These are phyloP conservation scores for Aspergillus clavatus DNA, from an alignment of 2,329 filamentous ascomycete species.

Conservation along the genomic window DNA sequence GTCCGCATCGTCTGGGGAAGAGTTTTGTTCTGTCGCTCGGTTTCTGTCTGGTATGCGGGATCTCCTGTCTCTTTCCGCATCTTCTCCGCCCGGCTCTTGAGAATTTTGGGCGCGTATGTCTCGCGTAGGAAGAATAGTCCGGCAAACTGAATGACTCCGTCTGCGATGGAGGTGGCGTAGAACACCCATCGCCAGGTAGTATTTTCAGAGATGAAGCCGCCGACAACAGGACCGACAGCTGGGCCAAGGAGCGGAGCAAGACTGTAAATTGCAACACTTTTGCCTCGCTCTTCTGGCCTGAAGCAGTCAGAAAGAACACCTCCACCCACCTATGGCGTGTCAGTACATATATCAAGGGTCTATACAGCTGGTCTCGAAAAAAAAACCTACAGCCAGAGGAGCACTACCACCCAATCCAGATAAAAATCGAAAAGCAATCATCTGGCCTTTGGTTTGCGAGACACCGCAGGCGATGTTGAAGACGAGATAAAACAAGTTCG, in stretches of 20 bases:
- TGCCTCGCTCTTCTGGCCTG: conserved; percentile 57
- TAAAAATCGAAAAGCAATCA: conserved; percentile 57
- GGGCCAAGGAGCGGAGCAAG: conserved; percentile 62
- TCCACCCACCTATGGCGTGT: conserved; percentile 38
- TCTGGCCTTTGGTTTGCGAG: conserved; percentile 48
- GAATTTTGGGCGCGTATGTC: conserved; percentile 61
- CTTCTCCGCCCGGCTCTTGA: conserved; percentile 54
- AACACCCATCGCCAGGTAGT: conserved; percentile 71
- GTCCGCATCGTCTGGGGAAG: conserved; percentile 29
- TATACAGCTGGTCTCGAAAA: background rate
- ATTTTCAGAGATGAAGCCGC: conserved; percentile 60
- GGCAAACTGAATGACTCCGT: conserved; percentile 56
- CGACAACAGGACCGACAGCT: conserved; percentile 60
- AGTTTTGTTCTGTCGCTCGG: conserved; percentile 34
- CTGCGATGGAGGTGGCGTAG: conserved; percentile 60
- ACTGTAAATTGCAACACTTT: conserved; percentile 59
- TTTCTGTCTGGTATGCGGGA: conserved; percentile 35
- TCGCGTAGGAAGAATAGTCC: conserved; percentile 61
- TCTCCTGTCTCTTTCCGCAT: conserved; percentile 41
- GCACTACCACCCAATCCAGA: conserved; percentile 56
- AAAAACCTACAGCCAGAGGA: conserved; percentile 44
- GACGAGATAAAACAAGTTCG: conserved; percentile 52
- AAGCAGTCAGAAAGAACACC: conserved; percentile 56
- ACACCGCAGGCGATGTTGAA: conserved; percentile 60
- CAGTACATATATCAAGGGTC: conserved; percentile 3